Conservation (phyloP, 202 grass and related monocot species). For the Dendrocalamus latiflorus region DNA sequence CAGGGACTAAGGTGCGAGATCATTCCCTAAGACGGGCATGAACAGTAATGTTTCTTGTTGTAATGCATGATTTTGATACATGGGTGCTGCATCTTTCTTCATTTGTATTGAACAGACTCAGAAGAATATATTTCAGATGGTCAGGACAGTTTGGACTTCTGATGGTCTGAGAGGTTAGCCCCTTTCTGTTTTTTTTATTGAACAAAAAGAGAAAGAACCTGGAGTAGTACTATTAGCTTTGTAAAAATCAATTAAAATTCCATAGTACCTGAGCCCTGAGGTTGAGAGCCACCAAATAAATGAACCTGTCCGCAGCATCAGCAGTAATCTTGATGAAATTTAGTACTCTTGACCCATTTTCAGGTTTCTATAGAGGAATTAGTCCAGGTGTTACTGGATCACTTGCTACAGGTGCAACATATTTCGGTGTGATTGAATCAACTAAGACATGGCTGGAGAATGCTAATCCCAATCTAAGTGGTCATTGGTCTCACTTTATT, state of each 20-base stretch:
- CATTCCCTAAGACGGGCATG: too few relatives aligned
- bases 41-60: too few relatives aligned
- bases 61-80: too few relatives aligned
- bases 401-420: too few relatives aligned
- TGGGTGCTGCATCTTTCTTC: too few relatives aligned
- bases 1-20: slow-evolving; percentile 53
- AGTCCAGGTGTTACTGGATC: too few relatives aligned
- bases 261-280: not conserved
- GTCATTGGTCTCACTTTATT: too few relatives aligned
- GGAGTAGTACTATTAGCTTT: not conserved
- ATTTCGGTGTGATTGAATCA: too few relatives aligned
- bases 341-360: slow-evolving; percentile 4
- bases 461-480: too few relatives aligned
- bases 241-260: not conserved
- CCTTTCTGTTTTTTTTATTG: slow-evolving; percentile 9
- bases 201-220: not conserved
- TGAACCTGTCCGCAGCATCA: not conserved
- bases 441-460: too few relatives aligned
- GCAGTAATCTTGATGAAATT: slow-evolving; percentile 1
- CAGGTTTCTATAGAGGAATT: slow-evolving; percentile 94
- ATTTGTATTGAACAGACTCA: too few relatives aligned
- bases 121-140: too few relatives aligned
- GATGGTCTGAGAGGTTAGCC: slow-evolving; percentile 77
- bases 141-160: slow-evolving; percentile 68
- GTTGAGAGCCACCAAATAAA: not conserved